Percentiles rank a stretch among this genome's conserved stretches.
Evolutionary conservation across 1,284 basidiomycete species (phyloP).

Genomic region (Ceratobasidium sp.): DNA sequence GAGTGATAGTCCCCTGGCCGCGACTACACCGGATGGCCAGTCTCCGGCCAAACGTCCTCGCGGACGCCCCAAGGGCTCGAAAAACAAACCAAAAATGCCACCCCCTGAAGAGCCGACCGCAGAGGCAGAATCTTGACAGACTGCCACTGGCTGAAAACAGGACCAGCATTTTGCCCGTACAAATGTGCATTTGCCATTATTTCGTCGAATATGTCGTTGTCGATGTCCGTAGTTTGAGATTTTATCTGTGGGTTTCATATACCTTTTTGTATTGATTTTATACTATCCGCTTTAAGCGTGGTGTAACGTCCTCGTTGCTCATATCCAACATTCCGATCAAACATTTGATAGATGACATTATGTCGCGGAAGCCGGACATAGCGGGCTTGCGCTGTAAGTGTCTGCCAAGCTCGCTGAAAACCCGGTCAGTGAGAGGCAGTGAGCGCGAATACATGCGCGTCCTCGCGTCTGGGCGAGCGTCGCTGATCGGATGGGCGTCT

Average conservation of each 20-base stretch:
- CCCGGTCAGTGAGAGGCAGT: background rate
- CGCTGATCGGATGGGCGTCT: background rate
- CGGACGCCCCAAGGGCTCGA: constrained; percentile 64
- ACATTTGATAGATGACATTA: constrained; percentile 29
- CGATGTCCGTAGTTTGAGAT: background rate
- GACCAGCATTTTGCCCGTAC: background rate
- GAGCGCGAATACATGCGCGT: constrained; percentile 8
- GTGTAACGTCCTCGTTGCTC: no score
- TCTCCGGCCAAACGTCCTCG: constrained; percentile 60
- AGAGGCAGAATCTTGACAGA: background rate
- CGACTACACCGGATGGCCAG: constrained; percentile 49
- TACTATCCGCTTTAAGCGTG: background rate
- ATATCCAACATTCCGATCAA: background rate
- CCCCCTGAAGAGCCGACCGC: constrained; percentile 15
- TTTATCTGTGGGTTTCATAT: background rate
- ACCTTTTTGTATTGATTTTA: background rate
- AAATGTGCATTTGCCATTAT: background rate
- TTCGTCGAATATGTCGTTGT: background rate
- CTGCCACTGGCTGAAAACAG: constrained; percentile 6
- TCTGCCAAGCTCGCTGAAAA: background rate
- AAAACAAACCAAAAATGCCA: constrained; percentile 57
- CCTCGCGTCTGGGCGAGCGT: background rate
- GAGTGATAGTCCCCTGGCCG: background rate
- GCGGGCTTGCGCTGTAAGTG: background rate
- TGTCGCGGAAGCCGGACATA: constrained; percentile 26